Base-by-base conservation (phyloP, 345 rosid species). In the Eucalyptus cloeziana region DNA sequence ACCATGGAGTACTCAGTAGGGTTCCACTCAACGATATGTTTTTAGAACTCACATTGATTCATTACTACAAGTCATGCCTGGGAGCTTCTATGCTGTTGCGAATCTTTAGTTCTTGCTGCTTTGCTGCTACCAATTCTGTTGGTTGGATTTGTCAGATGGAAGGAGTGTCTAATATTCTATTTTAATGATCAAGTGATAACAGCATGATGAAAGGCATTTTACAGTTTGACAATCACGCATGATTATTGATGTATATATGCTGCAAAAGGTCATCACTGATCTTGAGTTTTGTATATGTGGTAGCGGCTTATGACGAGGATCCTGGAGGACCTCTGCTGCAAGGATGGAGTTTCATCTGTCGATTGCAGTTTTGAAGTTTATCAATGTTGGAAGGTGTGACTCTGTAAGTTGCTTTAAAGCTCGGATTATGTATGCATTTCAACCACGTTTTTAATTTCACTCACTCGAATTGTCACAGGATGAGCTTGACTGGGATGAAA, bases 401-500 rank as follows among this genome's bases (percentile, higher is more conserved):
- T 86, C 85, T 40, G 33, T n/a, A 30, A 76, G 85, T 76, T 76
- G 85, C 47, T 40, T 40, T 87, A 49, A 6, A 62, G 31, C 40
- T 24, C 12, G 6, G 11, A 50, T 87, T 62, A 64, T 85, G 30
- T 60, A 58, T 47, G 7, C 30, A 45, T 58, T 43, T 40, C 24
- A 44, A 88, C 30, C 16, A 49, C 69, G 14, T 90, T 37, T 88
- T 87, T 86, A 85, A 51, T 62, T 67, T 81, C 31, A 88, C 83
- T 67, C 19, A 87, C 71, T 67, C 12, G 8, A 85, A 88, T 88
- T 89, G 44, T 93, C 88, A 90, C 94, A 97, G 99, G 98, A 96
- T 87, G 99, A 96, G 93, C 97, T 96, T 88, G 94, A 94, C 45
- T 96, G 97, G 99, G 93, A 94, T 90, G 93, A 95, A 93, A 91